Evolutionary conservation across 2,329 filamentous ascomycete genomes (phyloP), one percentile per base, ranked within the genome.

Genomic region (Westerdykella sp.): DNA sequence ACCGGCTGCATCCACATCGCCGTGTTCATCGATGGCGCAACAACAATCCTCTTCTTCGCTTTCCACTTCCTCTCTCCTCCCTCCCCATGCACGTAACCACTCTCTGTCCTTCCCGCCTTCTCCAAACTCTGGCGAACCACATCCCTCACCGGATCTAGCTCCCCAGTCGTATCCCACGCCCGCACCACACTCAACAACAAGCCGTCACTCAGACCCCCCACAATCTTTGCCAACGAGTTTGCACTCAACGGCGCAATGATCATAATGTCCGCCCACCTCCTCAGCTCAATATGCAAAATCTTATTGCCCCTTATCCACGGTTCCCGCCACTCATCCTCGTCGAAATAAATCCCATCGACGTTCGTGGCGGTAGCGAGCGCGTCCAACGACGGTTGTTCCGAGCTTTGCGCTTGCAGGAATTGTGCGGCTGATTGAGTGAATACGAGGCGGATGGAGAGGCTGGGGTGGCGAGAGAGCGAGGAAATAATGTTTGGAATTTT

Each of bases 1-100:
- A 95, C 72, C 2, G 89, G 90, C 62, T 96, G 88, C 43, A 75
- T 73, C 84, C 86, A 95, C 90, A 95, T 95, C 4, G 83, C 81
- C 18, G 81, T 88, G 64, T 96, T 95, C 87, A 95, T 95, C 23
- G 85, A 82, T 1, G 84, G 83, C 2, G 85, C 85, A 0, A 91
- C 84, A 1, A 93, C 57, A 30, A 95, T 87, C 50, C 74, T 78
- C 49, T 65, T 66, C 65, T 83, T 84, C 25, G 25, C 25, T 28
- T 28, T 28, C 25, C 25, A 28, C 63, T 75, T 79, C 41, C 60
- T 65, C 5, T 61, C 40, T n/a, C 42, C 48, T 2, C 43, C 47
- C 28, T 53, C 44, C 7, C 30, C 40, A 13, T 36, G 16, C 10
- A 36, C 15, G 15, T 15, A 9, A 9, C 16, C 32, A 18, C 12